Base-by-base conservation (phyloP, 2,329 filamentous ascomycete genomes). In the Microcera coccophila region DNA sequence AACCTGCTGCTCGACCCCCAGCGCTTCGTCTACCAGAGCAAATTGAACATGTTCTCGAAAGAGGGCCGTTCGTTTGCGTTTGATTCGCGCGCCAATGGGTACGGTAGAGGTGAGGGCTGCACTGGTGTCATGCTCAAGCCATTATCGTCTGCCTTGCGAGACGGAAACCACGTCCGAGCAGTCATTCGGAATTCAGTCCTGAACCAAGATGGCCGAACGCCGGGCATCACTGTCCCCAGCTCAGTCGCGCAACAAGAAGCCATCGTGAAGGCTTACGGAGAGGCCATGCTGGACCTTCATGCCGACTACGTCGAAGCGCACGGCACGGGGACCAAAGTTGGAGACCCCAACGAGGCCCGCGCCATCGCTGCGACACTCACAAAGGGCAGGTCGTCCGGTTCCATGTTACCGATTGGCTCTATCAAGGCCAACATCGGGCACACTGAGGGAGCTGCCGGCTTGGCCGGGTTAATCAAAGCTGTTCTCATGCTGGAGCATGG, bases 91-190 rank as follows among this genome's bases (percentile, higher is more conserved):
- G 74, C 69, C 4, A 62, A 72, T 50, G 75, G 74, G 2, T 78
- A 76, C 47, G 71, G 62, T 1, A 61, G 72, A 26, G 74, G 71
- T 4, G 74, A 77, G 48, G 74, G 72, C 1, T 57, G 65, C 15
- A 65, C 58, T 2, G 59, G 64, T 12, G 44, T 76, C 4, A 47
- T 74, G 3, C 46, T 77, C 2, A 76, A 75, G 54, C 62, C 50
- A 4, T 50, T 61, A 10, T 62, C 63, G 7, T 61, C 65, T 32
- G 75, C 74, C 3, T 38, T 76, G 9, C 52, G 50, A 17, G 70
- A 73, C 37, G 67, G 68, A 3, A 46, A 59, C 37, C 40, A 41
- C 0, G 62, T 71, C 36, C 52, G 61, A 22, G 61, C 61, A 26
- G 53, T 71, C 29, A 65, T 74, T 31, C 61, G 66, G 3, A 64